These are phyloP conservation scores for Fusarium algeriense DNA, from an alignment of 2,329 filamentous ascomycete genomes.

Conservation along the genomic window DNA sequence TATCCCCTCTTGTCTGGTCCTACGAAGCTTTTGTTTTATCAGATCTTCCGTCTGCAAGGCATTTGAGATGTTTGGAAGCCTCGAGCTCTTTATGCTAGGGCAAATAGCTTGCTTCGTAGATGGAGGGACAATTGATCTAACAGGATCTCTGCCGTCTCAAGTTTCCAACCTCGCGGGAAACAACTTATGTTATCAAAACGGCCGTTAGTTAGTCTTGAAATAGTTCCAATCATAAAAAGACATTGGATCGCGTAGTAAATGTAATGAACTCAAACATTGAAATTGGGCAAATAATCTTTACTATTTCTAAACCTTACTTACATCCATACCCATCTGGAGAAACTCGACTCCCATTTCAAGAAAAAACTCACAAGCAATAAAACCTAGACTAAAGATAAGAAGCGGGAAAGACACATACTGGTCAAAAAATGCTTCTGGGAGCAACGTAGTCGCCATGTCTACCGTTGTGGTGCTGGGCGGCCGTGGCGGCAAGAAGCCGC, in stretches of 20 bases:
- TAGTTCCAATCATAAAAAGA: constrained; percentile 30
- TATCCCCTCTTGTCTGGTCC: constrained; percentile 75
- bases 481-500: constrained; percentile 36
- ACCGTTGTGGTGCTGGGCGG: constrained; percentile 34
- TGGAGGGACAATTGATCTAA: constrained; percentile 72
- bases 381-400: constrained; percentile 29
- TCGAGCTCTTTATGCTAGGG: constrained; percentile 3
- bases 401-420: constrained; percentile 43
- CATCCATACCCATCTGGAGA: constrained; percentile 1
- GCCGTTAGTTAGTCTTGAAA: constrained; percentile 42
- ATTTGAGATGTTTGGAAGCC: constrained; percentile 7
- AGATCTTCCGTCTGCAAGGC: constrained; percentile 14
- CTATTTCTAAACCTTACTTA: constrained; percentile 7
- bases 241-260: constrained; percentile 23
- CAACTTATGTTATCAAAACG: constrained; percentile 29
- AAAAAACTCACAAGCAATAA: constrained; percentile 37
- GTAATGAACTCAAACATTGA: constrained; percentile 5
- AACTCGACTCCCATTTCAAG: constrained; percentile 27
- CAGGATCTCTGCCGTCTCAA: constrained; percentile 69
- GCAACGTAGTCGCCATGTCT: constrained; percentile 37
- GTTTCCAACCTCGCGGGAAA: constrained; percentile 57
- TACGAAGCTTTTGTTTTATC: constrained; percentile 52
- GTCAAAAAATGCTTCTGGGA: constrained; percentile 31
- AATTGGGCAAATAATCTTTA: neutral
- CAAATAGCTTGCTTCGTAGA: constrained; percentile 55